phyloP scores from a whole-genome alignment of 2,329 filamentous ascomycete species.

The Curvularia lunata region DNA sequence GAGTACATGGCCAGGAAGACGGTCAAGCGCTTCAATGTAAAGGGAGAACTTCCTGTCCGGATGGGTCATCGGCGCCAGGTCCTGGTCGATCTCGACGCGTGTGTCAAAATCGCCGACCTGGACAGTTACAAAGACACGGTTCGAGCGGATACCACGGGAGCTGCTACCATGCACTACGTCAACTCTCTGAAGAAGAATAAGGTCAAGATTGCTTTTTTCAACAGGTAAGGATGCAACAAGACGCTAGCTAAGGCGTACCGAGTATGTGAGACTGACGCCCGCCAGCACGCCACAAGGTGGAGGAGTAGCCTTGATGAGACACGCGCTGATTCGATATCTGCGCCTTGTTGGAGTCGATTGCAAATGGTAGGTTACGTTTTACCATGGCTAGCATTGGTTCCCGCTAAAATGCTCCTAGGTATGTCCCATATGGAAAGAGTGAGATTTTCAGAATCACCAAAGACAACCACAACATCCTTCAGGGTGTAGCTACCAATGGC shows the following conservation, averaged over 20 bases:
- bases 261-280: neutral
- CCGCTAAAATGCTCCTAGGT: constrained; percentile 53
- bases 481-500: constrained; percentile 70
- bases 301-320: constrained; percentile 81
- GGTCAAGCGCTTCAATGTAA: constrained; percentile 55
- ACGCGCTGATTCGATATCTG: constrained; percentile 76
- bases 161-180: constrained; percentile 67
- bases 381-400: neutral
- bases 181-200: constrained; percentile 67
- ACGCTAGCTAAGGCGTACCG: neutral
- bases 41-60: constrained; percentile 7
- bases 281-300: constrained; percentile 77
- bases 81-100: constrained; percentile 68
- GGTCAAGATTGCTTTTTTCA: constrained; percentile 78
- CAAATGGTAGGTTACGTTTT: constrained; percentile 66
- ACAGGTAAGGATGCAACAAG: constrained; percentile 45
- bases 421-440: constrained; percentile 76
- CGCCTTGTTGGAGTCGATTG: constrained; percentile 70
- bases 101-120: constrained; percentile 64
- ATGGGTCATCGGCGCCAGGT: constrained; percentile 14
- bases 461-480: constrained; percentile 86
- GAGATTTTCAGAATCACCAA: constrained; percentile 85
- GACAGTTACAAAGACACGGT: constrained; percentile 68
- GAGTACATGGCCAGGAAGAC: constrained; percentile 83
- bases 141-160: constrained; percentile 64